Base-by-base conservation (phyloP, 192 early-diverging fungal species). In the Umbelopsis vinacea region DNA sequence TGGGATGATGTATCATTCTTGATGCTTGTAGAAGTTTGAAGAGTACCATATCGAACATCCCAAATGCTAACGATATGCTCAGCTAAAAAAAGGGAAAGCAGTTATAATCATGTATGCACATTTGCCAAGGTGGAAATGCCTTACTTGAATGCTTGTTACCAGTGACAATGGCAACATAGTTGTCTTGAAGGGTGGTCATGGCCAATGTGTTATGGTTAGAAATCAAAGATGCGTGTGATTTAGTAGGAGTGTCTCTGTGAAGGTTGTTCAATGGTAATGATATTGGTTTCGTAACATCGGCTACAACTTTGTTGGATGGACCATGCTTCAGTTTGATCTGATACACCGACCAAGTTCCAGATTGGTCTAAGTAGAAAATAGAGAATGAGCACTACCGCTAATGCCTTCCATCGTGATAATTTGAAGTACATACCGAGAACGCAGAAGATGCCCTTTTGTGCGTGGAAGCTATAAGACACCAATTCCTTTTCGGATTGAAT, bases 41-140 rank as follows among this genome's bases (percentile, higher is more conserved):
- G 77, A 5, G 85, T 86, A 46, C 85, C 85, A 46, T 86, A 86
- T 46, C 76, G 72, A 26, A 82, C 68, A 45, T 86, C 85, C 85
- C 85, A 86, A 22, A 86, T 79, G 24, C 79, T 86, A 24, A 86
- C 26, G 4, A 75, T 75, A 43, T 75, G 75, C n/a, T 86, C 85
- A 33, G 66, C 21, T 50, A 21, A 0, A 50, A n/a, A 50, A 17
- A 17, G 5, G 1, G 0, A n/a, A 29, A 3, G 29, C 29, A 29
- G 1, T 29, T 29, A 29, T 1, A 3, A 6, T n/a, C 0, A 50
- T 21, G 48, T 50, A n/a, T 50, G 48, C 48, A 50, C n/a, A 73
- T 60, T 60, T 74, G 66, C 40, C 29, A 8, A 8, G n/a, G 4
- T 38, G 10, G 15, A 3, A 47, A 19, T 63, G 12, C n/a, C 45